These are phyloP conservation scores for Nakazawaea ambrosiae DNA, from an alignment of 805 yeast genomes.

Conservation along the genomic window DNA sequence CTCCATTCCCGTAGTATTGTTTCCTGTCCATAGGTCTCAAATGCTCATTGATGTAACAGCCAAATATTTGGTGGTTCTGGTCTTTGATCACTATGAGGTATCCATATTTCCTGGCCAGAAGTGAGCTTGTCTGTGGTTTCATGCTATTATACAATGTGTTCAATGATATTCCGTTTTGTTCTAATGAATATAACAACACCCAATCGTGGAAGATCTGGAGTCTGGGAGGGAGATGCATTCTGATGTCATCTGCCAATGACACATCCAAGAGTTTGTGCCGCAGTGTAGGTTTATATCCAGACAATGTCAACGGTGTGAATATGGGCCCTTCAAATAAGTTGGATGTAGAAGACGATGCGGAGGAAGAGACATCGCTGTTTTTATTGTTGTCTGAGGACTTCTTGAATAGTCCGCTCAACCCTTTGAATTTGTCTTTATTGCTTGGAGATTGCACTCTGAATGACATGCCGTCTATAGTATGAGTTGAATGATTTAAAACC, in stretches of 20 bases:
- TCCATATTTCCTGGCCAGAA: constrained; percentile 40
- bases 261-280: constrained; percentile 44
- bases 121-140: constrained; percentile 29
- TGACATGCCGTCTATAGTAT: too few relatives aligned
- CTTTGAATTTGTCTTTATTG: neutral
- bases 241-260: constrained; percentile 67
- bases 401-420: constrained; percentile 1
- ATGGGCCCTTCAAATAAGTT: constrained; percentile 29
- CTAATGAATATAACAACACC: constrained; percentile 76
- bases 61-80: constrained; percentile 56
- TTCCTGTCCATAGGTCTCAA: constrained; percentile 64
- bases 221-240: constrained; percentile 69
- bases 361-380: neutral
- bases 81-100: constrained; percentile 73
- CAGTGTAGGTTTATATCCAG: constrained; percentile 57
- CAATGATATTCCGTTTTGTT: constrained; percentile 87
- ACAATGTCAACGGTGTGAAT: constrained; percentile 46
- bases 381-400: neutral
- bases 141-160: constrained; percentile 63
- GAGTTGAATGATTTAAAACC: too few relatives aligned
- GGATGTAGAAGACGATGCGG: constrained; percentile 1
- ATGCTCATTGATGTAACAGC: constrained; percentile 71
- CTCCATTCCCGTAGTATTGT: constrained; percentile 88
- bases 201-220: constrained; percentile 73
- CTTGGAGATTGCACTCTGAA: too few relatives aligned